Conservation (phyloP, 495 filamentous ascomycete species). For the Annulohypoxylon maeteangense region DNA sequence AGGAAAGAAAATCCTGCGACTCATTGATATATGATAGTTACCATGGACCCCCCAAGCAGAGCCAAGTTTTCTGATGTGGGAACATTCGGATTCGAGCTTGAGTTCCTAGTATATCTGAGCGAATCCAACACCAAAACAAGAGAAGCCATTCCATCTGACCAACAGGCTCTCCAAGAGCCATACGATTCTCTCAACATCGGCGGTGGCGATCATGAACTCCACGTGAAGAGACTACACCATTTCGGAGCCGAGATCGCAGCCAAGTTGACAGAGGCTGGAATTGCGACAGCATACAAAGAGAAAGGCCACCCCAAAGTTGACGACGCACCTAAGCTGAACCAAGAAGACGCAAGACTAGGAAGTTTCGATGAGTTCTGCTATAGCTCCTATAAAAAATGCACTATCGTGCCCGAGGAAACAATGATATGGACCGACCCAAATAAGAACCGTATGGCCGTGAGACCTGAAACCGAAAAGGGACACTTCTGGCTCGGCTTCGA, state of each 20-base stretch:
- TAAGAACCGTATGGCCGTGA: constrained; percentile 25
- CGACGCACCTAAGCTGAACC: not conserved
- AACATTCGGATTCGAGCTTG: constrained; percentile 37
- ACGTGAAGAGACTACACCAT: constrained; percentile 22
- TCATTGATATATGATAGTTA: not conserved
- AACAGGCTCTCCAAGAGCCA: constrained; percentile 24
- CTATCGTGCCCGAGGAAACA: constrained; percentile 35
- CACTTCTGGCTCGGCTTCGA: constrained; percentile 39
- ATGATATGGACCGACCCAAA: constrained; percentile 38
- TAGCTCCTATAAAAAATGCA: constrained; percentile 18
- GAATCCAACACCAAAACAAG: not conserved
- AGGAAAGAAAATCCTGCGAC: not conserved
- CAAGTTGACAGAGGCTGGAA: constrained; percentile 10
- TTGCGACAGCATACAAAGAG: constrained; percentile 11
- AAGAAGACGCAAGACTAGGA: constrained; percentile 12
- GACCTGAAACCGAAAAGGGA: constrained; percentile 20
- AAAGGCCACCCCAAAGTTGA: constrained; percentile 29
- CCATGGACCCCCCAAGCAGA: constrained; percentile 1
- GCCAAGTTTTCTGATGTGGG: constrained; percentile 1
- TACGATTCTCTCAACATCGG: not conserved
- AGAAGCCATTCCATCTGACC: not conserved
- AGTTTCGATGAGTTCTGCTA: constrained; percentile 26
- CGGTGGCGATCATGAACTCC: constrained; percentile 14
- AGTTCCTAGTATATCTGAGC: constrained; percentile 28
- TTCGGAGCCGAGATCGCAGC: constrained; percentile 27